Evolutionary conservation across 768 basidiomycete species (phyloP).

Genomic region (Suillus bovinus): DNA sequence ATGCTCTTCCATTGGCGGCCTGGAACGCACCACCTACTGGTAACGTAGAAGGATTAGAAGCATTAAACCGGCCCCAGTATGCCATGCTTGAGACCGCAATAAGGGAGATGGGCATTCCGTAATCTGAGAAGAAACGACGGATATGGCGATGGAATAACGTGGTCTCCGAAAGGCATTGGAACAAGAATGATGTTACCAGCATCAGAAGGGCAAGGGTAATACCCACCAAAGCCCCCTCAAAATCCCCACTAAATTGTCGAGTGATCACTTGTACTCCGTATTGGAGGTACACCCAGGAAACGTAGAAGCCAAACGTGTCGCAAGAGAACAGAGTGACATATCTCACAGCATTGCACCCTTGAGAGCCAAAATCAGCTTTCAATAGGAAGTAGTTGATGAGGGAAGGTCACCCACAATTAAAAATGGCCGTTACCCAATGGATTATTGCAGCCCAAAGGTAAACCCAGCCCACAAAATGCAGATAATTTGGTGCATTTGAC

Average conservation of each 20-base stretch:
- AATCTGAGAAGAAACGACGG: slow-evolving; percentile 78
- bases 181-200: slow-evolving; percentile 73
- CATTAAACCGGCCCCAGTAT: slow-evolving; percentile 82
- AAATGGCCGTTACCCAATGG: slow-evolving; percentile 77
- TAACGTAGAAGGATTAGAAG: slow-evolving; percentile 59
- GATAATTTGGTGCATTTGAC: slow-evolving; percentile 66
- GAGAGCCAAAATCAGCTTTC: background rate
- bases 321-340: slow-evolving; percentile 90
- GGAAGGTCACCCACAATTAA: slow-evolving; percentile 58
- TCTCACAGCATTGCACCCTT: slow-evolving; percentile 81
- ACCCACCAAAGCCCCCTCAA: slow-evolving; percentile 56
- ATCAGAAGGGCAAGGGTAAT: slow-evolving; percentile 79
- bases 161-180: slow-evolving; percentile 62
- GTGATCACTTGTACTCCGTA: slow-evolving; percentile 86
- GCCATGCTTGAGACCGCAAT: slow-evolving; percentile 75
- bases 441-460: slow-evolving; percentile 89
- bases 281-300: slow-evolving; percentile 87
- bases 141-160: slow-evolving; percentile 72
- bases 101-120: slow-evolving; percentile 89
- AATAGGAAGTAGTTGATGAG: slow-evolving; percentile 4
- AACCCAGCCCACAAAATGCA: slow-evolving; percentile 90
- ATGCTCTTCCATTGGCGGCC: slow-evolving; percentile 69
- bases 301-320: slow-evolving; percentile 92
- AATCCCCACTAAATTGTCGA: slow-evolving; percentile 54
- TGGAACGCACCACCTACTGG: slow-evolving; percentile 70